These are phyloP conservation scores for Alternaria infectoria DNA, from an alignment of 2,329 filamentous ascomycete genomes.

Conservation along the genomic window DNA sequence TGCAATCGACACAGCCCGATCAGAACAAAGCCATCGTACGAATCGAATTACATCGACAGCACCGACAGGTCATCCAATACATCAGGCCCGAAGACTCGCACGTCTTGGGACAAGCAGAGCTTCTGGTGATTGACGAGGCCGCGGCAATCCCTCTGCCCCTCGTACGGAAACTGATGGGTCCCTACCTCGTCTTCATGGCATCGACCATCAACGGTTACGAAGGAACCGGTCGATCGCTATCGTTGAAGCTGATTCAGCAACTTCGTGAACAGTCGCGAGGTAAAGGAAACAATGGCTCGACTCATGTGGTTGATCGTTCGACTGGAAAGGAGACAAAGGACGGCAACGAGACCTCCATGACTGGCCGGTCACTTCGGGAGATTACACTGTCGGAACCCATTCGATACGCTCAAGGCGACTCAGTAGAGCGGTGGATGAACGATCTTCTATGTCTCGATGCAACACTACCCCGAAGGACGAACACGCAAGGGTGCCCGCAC, in stretches of 20 bases:
- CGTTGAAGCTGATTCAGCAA: conserved; percentile 95
- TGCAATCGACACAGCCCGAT: conserved; percentile 96
- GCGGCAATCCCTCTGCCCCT: conserved; percentile 93
- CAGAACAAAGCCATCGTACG: conserved; percentile 99
- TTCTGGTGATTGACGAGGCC: conserved; percentile 96
- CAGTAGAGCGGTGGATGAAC: conserved; percentile 96
- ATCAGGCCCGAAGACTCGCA: conserved; percentile 97
- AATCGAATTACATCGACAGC: conserved; percentile 92
- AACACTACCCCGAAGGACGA: conserved; percentile 78
- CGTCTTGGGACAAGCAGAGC: conserved; percentile 90
- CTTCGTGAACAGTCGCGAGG: conserved; percentile 88
- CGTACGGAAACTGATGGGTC: conserved; percentile 92
- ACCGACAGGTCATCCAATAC: conserved; percentile 98
- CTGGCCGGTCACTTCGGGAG: conserved; percentile 83
- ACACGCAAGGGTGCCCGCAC: conserved; percentile 81
- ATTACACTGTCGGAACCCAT: conserved; percentile 95
- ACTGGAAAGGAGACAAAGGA: conserved; percentile 70
- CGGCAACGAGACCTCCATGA: conserved; percentile 40
- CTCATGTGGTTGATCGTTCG: conserved; percentile 75
- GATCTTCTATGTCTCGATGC: conserved; percentile 91
- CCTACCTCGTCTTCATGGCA: conserved; percentile 98
- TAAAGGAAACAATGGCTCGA: conserved; percentile 59
- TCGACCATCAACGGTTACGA: conserved; percentile 99
- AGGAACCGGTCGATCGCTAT: conserved; percentile 92
- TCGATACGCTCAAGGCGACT: conserved; percentile 87